A percentile compares a stretch with the other conserved stretches of the same genome.
phyloP scores from a whole-genome alignment of 2,329 filamentous ascomycete genomes.

The Chaetomium olivaceum region DNA sequence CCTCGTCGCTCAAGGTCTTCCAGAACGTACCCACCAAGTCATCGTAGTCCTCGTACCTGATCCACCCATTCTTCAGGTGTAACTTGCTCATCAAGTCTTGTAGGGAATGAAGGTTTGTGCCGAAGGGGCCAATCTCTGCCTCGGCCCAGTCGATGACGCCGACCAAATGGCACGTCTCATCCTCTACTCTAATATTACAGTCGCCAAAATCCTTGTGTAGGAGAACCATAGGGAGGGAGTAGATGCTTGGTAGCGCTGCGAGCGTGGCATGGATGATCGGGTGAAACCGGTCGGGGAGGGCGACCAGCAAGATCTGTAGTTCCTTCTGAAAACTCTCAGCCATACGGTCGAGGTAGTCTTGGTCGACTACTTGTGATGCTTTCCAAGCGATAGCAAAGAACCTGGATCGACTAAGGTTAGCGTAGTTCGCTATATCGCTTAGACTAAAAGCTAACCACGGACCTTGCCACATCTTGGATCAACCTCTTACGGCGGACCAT shows the following conservation, averaged over 20 bases:
- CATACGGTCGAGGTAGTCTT: conserved; percentile 34
- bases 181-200: conserved; percentile 45
- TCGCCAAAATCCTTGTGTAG: conserved; percentile 42
- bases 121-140: conserved; percentile 44
- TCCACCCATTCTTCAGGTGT: conserved; percentile 41
- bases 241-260: conserved; percentile 37
- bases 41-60: conserved; percentile 39
- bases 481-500: conserved; percentile 40
- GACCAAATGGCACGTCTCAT: conserved; percentile 39
- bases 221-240: conserved; percentile 44
- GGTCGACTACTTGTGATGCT: conserved; percentile 35
- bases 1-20: conserved; percentile 36
- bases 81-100: conserved; percentile 39
- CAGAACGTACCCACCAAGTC: conserved; percentile 38
- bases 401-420: neutral
- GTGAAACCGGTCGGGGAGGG: conserved; percentile 41
- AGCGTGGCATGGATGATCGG: conserved; percentile 38
- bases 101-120: conserved; percentile 42
- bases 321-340: conserved; percentile 36
- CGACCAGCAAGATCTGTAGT: conserved; percentile 37
- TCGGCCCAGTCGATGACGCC: conserved; percentile 48
- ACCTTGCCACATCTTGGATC: conserved; percentile 39
- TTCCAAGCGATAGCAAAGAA: conserved; percentile 36
- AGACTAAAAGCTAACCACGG: neutral
- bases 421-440: neutral